A percentile compares a stretch with the other conserved stretches of the same genome.
phyloP scores from a whole-genome alignment of 2,329 filamentous ascomycete genomes.

The Dactylonectria estremocensis region DNA sequence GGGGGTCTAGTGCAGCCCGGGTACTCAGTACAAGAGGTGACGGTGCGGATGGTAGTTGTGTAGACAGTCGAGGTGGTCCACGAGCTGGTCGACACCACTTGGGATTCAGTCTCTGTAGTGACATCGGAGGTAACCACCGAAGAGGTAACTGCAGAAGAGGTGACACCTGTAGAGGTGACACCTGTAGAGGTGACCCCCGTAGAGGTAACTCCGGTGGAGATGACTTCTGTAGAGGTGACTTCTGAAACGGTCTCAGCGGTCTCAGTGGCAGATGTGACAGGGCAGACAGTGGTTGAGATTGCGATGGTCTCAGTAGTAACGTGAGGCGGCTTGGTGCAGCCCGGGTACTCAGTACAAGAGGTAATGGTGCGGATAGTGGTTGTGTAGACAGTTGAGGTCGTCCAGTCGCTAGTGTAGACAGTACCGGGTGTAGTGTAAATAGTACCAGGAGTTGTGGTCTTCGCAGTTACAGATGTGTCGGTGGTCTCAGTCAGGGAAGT shows the following conservation, averaged over 20 bases:
- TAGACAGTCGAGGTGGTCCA: slow-evolving; percentile 54
- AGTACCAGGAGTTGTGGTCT: not conserved
- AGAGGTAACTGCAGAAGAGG: not conserved
- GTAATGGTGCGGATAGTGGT: slow-evolving; percentile 50
- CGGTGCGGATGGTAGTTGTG: slow-evolving; percentile 48
- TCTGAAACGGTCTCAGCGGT: not conserved
- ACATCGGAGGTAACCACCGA: not conserved
- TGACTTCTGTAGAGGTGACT: not conserved
- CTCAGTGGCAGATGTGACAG: slow-evolving; percentile 2
- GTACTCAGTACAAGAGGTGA: slow-evolving; percentile 47
- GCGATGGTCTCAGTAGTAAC: slow-evolving; percentile 49
- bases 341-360: slow-evolving; percentile 49
- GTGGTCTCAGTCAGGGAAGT: not conserved
- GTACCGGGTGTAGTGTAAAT: not conserved
- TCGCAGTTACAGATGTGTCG: not conserved
- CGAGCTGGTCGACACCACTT: not conserved
- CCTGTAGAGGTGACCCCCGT: not conserved
- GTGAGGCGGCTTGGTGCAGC: slow-evolving; percentile 48
- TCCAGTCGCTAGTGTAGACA: slow-evolving; percentile 28
- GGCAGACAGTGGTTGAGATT: slow-evolving; percentile 52
- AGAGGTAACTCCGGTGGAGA: not conserved
- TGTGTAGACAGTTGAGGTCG: slow-evolving; percentile 53
- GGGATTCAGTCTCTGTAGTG: not conserved
- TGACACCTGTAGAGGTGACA: not conserved
- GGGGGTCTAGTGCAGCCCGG: too few relatives aligned